phyloP scores from a whole-genome alignment of 2,329 filamentous ascomycete genomes.

The Trichophyton benhamiae region DNA sequence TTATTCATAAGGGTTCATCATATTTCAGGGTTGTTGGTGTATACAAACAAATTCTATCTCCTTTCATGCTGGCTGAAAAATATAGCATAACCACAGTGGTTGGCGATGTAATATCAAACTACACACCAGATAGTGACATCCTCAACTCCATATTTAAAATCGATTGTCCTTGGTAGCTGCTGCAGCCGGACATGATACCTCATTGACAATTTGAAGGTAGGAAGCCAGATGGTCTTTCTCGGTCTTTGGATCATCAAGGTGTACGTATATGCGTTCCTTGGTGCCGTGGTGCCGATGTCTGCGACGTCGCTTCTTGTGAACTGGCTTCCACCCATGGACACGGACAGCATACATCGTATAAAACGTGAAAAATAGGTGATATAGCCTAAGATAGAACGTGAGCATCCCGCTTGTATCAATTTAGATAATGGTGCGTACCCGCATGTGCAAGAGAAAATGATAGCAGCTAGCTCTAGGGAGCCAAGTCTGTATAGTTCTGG shows the following conservation, averaged over 20 bases:
- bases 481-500: slow-evolving; percentile 22
- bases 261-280: slow-evolving; percentile 10
- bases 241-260: not conserved
- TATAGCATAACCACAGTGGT: not conserved
- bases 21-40: too few relatives aligned
- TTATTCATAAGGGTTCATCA: too few relatives aligned
- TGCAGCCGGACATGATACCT: not conserved
- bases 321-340: not conserved
- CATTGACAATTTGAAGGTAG: not conserved
- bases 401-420: not conserved
- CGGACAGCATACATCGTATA: slow-evolving; percentile 5
- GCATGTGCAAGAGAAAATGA: slow-evolving; percentile 18
- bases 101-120: not conserved
- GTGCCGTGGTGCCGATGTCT: slow-evolving; percentile 1
- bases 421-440: slow-evolving; percentile 15
- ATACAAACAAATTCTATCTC: too few relatives aligned
- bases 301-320: slow-evolving; percentile 1
- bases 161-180: not conserved
- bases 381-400: not conserved
- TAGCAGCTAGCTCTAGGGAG: slow-evolving; percentile 20
- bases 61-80: not conserved
- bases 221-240: not conserved
- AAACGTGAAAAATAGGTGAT: slow-evolving; percentile 4
- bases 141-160: not conserved
- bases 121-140: not conserved